Evolutionary conservation across 495 filamentous ascomycete species (phyloP).

Genomic region (Tuber microsphaerosporum): DNA sequence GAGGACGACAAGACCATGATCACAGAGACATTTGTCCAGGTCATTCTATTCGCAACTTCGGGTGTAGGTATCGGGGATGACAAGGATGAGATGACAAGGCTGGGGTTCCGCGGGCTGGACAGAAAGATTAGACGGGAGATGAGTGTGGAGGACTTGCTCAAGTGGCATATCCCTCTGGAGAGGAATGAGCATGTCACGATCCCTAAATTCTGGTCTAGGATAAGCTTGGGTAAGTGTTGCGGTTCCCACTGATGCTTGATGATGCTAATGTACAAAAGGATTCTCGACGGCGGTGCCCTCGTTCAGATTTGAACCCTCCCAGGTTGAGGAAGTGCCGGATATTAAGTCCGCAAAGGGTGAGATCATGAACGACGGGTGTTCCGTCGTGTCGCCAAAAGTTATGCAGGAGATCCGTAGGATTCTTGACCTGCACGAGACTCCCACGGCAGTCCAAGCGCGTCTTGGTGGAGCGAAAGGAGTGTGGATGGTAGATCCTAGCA

Average conservation of each 20-base stretch:
- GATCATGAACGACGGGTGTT: slow-evolving; percentile 81
- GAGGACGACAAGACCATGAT: neutral
- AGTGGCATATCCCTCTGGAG: slow-evolving; percentile 39
- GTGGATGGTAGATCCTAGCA: slow-evolving; percentile 60
- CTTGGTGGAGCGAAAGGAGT: slow-evolving; percentile 82
- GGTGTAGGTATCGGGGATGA: slow-evolving; percentile 36
- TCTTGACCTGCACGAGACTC: slow-evolving; percentile 56
- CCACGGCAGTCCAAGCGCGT: slow-evolving; percentile 71
- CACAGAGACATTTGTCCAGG: slow-evolving; percentile 17
- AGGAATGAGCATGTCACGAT: slow-evolving; percentile 23
- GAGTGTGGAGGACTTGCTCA: slow-evolving; percentile 26
- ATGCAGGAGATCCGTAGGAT: slow-evolving; percentile 55
- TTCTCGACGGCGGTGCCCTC: slow-evolving; percentile 44
- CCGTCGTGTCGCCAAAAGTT: slow-evolving; percentile 58
- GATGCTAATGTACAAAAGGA: slow-evolving; percentile 22
- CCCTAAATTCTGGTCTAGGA: slow-evolving; percentile 39
- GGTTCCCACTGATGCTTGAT: neutral
- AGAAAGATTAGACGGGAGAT: slow-evolving; percentile 30
- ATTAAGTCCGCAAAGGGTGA: slow-evolving; percentile 44
- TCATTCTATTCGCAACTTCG: slow-evolving; percentile 33
- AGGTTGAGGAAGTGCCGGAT: slow-evolving; percentile 27
- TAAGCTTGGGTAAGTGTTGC: slow-evolving; percentile 30
- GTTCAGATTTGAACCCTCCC: slow-evolving; percentile 44
- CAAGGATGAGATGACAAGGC: neutral
- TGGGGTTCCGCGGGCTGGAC: slow-evolving; percentile 23